Conservation (phyloP, 208 protist species). For the Crithidia fasciculata region DNA sequence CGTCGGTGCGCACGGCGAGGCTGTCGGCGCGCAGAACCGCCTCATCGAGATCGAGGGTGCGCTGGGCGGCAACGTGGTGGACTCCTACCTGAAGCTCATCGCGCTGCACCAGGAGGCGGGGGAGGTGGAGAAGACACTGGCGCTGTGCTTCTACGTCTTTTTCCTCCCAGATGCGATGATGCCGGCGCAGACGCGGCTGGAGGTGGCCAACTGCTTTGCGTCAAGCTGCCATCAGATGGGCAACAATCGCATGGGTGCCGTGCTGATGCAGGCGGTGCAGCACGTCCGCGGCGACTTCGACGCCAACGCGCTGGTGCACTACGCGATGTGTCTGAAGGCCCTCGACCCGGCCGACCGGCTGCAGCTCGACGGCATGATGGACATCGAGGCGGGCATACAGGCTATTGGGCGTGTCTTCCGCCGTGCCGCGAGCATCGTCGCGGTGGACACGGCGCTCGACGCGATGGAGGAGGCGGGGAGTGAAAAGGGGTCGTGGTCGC, state of each 20-base stretch:
- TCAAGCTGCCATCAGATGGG: conserved; percentile 61
- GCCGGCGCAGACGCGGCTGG: conserved; percentile 42
- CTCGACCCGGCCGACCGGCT: conserved; percentile 39
- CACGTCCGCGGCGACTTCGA: conserved; percentile 51
- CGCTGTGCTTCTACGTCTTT: conserved; percentile 72
- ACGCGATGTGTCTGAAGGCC: conserved; percentile 36
- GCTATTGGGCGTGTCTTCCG: conserved; percentile 41
- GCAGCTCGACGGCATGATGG: conserved; percentile 33
- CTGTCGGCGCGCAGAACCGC: conserved; percentile 55
- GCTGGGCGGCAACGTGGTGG: conserved; percentile 45
- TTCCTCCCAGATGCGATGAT: conserved; percentile 63
- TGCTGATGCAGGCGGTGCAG: conserved; percentile 59
- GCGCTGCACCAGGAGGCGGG: conserved; percentile 43
- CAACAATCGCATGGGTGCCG: conserved; percentile 57
- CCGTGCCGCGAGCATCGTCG: conserved; percentile 49
- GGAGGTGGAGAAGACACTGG: conserved; percentile 55
- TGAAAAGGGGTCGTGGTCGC: conserved; percentile 14
- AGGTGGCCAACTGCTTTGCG: conserved; percentile 63
- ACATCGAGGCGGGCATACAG: conserved; percentile 37
- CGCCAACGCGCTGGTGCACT: conserved; percentile 37
- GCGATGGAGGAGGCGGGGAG: conserved; percentile 20
- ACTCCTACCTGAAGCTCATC: conserved; percentile 61
- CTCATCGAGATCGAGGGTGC: conserved; percentile 61
- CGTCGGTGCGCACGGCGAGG: conserved; percentile 46
- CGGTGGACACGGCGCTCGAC: conserved; percentile 43